Base-by-base conservation (phyloP, 257 asterid genomes). In the Solanum ossicruentum region DNA sequence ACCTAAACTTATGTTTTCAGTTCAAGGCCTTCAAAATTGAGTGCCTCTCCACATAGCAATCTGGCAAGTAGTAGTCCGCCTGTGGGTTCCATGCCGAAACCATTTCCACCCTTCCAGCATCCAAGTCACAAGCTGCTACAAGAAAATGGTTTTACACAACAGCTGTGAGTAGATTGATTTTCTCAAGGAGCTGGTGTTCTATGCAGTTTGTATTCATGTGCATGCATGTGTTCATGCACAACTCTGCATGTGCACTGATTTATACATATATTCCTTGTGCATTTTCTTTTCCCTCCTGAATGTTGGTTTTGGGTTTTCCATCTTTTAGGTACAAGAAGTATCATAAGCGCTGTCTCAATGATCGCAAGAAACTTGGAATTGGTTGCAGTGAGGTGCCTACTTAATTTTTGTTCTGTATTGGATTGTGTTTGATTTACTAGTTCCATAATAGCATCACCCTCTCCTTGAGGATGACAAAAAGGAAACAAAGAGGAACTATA, bases 141-240 rank as follows among this genome's bases (percentile, higher is more conserved):
- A 87, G 98, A 95, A 91, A 93, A 93, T 91, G 99, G 98, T 71
- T 96, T 96, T 93, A 92, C 91, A 85, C 99, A 95, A 84, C 99
- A 93, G 88, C 83, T 88, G 99, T 96, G 93, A 93, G 99, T 61
- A 83, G 80, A 60, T 85, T 81, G 85, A 77, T 23, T 84, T 84
- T 83, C 36, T 32, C 15, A 28, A 55, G 49, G 52, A 81, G 11
- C 39, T 32, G 52, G 28, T 58, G 58, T 51, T 69, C 17, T 83
- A 51, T 83, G 51, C 61, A 83, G 49, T 83, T 83, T 49, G 65
- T 78, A 51, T 51, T 51, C 65, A 78, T 26, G 83, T 78, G 82
- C 65, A 26, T 51, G 65, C 47, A 77, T 77, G 41, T 26, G 49
- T 52, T 77, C 11, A 23, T 51, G 47, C 21, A 2, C 43, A 18